Base-by-base conservation (phyloP, 2,329 filamentous ascomycete species). In the Ophiostoma pallidulum region DNA sequence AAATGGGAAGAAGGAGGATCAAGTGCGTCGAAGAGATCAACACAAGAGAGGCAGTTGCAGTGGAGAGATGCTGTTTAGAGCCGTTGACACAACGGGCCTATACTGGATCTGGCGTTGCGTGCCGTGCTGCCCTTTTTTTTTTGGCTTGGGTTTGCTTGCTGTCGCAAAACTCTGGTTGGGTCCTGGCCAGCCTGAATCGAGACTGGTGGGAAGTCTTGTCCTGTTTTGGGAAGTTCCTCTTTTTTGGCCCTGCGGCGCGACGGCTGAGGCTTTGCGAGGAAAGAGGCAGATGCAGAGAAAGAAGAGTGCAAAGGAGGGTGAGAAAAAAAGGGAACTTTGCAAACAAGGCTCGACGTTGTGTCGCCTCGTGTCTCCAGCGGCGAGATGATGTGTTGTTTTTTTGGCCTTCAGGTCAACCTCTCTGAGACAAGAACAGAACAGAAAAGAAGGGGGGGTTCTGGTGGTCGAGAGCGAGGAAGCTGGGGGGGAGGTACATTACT, bases 11-110 rank as follows among this genome's bases (percentile, higher is more conserved):
- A 41, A 45, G 35, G 18, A 48, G 35, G 29, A 20, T 31, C 24
- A 20, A 33, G 31, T 26, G 8, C 29, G 45, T 35, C 24, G n/a
- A 32, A 45, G 35, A 36, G 40, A 47, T 38, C 37, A 47, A 41
- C 33, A 45, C 39, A 13, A n/a, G 36, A 42, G 26, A 20, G 26
- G 22, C 35, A 31, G 40, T 26, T 47, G 48, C 29, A 69, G 75
- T 77, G 74, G 74, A 77, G 74, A 76, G 73, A 75, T 75, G 67
- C 75, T 78, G 68, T 67, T 78, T 78, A 76, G 75, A 76, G 75
- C 69, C 26, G 73, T 77, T 71, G 73, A 77, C 74, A 74, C 72
- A 74, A 77, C 71, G 72, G 48, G 73, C 72, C 75, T 79, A 78
- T 77, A 76, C 75, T 78, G 69, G 70, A 78, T 79, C 73, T 76